phyloP scores from a whole-genome alignment of 768 basidiomycete genomes.

The Tricholoma sp. region DNA sequence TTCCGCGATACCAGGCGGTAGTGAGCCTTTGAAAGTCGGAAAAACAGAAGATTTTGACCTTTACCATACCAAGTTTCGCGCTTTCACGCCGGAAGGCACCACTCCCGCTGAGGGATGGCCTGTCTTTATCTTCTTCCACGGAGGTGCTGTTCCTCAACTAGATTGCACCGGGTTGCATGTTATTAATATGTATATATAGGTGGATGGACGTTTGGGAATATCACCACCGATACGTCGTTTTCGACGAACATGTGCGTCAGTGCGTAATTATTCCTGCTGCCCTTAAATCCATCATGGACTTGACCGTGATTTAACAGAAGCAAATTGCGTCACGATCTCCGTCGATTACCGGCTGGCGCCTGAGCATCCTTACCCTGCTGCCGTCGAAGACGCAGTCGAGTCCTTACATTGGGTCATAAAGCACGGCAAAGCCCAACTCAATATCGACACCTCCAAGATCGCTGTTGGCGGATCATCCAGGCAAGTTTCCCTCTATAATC shows the following conservation, averaged over 20 bases:
- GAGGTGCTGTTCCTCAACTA: not conserved
- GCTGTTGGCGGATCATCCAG: constrained; percentile 75
- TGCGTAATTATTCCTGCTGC: constrained; percentile 21
- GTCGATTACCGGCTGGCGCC: constrained; percentile 73
- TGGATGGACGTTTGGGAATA: constrained; percentile 73
- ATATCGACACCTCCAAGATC: constrained; percentile 46
- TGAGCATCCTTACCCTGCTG: constrained; percentile 61
- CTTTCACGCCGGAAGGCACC: constrained; percentile 55
- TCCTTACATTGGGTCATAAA: constrained; percentile 66
- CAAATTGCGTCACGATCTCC: not conserved
- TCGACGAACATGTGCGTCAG: constrained; percentile 55
- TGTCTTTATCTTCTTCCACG: not conserved
- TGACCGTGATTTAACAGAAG: not conserved
- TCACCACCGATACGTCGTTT: constrained; percentile 55
- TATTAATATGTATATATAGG: constrained; percentile 30
- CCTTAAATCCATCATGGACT: not conserved
- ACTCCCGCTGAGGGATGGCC: not conserved
- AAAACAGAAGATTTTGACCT: constrained; percentile 48
- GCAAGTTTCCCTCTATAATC: constrained; percentile 21
- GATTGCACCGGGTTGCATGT: no score
- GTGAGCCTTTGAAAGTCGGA: constrained; percentile 41
- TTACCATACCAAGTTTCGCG: constrained; percentile 49
- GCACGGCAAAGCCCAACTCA: constrained; percentile 41
- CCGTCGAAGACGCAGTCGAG: not conserved
- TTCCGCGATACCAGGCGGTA: constrained; percentile 26